Conservation (phyloP, 106 monocot genomes). For the Cymbidium sinense region DNA sequence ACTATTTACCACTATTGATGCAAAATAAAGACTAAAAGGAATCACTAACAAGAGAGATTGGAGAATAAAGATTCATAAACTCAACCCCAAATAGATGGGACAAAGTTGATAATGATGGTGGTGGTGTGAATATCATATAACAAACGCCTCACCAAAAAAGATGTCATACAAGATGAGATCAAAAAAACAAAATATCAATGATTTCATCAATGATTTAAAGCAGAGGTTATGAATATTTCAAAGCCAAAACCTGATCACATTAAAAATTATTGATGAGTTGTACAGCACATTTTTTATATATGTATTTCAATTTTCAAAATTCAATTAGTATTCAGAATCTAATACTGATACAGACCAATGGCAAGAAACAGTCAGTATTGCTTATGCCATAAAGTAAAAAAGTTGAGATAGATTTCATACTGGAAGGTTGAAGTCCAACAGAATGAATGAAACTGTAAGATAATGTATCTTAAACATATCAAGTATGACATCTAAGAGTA, state of each 20-base stretch:
- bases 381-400: neutral
- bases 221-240: neutral
- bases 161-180: too few relatives aligned
- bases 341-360: neutral
- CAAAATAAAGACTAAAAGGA: neutral
- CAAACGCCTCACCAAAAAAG: neutral
- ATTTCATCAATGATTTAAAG: neutral
- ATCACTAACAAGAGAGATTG: neutral
- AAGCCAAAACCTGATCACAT: neutral
- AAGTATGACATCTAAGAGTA: constrained; percentile 21
- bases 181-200: neutral
- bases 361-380: neutral
- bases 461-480: neutral
- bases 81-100: too few relatives aligned
- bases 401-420: neutral
- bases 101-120: neutral
- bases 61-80: too few relatives aligned
- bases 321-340: too few relatives aligned
- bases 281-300: neutral
- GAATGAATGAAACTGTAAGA: neutral
- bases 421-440: neutral
- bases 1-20: neutral
- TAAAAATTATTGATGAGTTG: neutral
- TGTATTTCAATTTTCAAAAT: too few relatives aligned
- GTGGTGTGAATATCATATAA: neutral